Conservation (phyloP, 2,329 filamentous ascomycete genomes). For the Magnaporthiopsis poae region DNA sequence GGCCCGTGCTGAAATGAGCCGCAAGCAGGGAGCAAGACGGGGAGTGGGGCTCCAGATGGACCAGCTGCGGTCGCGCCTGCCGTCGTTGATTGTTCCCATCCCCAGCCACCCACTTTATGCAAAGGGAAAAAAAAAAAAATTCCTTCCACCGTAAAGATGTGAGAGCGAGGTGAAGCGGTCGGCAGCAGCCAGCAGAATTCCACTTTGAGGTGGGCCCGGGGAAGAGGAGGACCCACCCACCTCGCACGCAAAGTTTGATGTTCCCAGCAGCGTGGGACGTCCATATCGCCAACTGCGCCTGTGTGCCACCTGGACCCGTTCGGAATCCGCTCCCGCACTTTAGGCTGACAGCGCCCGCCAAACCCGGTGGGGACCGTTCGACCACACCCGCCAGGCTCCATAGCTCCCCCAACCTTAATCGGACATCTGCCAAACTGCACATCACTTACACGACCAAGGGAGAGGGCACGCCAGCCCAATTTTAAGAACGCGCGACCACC, state of each 20-base stretch:
- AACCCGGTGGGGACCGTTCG: neutral
- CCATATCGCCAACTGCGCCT: neutral
- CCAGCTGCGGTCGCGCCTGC: no score
- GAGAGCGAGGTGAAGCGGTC: neutral
- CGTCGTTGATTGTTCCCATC: no score
- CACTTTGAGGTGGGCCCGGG: neutral
- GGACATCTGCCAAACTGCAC: slow-evolving; percentile 6
- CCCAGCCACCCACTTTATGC: neutral
- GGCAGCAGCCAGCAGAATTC: neutral
- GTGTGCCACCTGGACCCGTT: neutral
- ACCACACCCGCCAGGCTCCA: neutral
- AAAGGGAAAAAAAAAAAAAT: neutral
- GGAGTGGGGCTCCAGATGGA: no score
- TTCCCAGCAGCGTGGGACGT: neutral
- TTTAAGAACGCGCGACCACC: no score
- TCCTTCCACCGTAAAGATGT: neutral
- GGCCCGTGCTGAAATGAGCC: neutral
- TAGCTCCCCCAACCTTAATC: slow-evolving; percentile 3
- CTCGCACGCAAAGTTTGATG: neutral
- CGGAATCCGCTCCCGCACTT: neutral
- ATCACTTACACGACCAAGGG: slow-evolving; percentile 7
- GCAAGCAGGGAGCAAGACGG: neutral
- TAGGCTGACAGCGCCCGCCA: neutral
- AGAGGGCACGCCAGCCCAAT: neutral
- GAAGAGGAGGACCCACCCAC: neutral